Evolutionary conservation across 140 eudicot species (phyloP).

Genomic region (Erigeron philadelphicus): DNA sequence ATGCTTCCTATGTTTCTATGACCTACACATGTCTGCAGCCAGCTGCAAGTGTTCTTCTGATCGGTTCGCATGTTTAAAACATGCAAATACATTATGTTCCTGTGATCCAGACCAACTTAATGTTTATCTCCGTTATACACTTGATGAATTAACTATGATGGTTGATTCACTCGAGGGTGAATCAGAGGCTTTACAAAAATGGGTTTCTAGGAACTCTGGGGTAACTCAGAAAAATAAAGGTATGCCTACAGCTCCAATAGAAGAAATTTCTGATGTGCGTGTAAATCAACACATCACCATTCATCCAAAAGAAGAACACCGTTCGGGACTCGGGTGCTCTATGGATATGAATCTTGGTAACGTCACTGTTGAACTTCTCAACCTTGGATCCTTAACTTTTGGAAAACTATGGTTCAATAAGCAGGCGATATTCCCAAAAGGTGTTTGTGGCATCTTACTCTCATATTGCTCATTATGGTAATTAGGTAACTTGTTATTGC

Average conservation of each 20-base stretch:
- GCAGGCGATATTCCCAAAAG: slow-evolving; percentile 68
- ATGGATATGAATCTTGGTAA: slow-evolving; percentile 28
- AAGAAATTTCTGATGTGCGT: slow-evolving; percentile 13
- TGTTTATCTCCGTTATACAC: slow-evolving; percentile 48
- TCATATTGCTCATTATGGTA: background rate
- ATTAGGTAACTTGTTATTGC: slow-evolving; percentile 6
- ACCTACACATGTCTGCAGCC: slow-evolving; percentile 66
- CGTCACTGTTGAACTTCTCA: slow-evolving; percentile 35
- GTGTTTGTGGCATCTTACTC: slow-evolving; percentile 25
- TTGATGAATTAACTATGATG: slow-evolving; percentile 47
- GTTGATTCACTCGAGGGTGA: slow-evolving; percentile 56
- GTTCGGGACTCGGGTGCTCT: slow-evolving; percentile 2
- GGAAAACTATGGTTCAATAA: slow-evolving; percentile 67
- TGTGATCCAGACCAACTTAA: slow-evolving; percentile 40
- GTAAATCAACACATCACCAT: background rate
- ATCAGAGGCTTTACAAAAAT: slow-evolving; percentile 37
- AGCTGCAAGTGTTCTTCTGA: slow-evolving; percentile 58
- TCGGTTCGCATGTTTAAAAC: slow-evolving; percentile 58
- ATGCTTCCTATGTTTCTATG: slow-evolving; percentile 66
- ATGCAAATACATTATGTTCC: slow-evolving; percentile 45
- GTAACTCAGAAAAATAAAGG: slow-evolving; percentile 15
- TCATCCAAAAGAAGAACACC: slow-evolving; percentile 25
- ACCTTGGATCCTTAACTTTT: slow-evolving; percentile 43
- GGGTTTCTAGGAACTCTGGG: slow-evolving; percentile 37
- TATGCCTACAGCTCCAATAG: background rate